Evolutionary conservation across 306 rosid species (phyloP), one percentile per base, ranked within the genome.

Genomic region (Vachellia pachyceras): DNA sequence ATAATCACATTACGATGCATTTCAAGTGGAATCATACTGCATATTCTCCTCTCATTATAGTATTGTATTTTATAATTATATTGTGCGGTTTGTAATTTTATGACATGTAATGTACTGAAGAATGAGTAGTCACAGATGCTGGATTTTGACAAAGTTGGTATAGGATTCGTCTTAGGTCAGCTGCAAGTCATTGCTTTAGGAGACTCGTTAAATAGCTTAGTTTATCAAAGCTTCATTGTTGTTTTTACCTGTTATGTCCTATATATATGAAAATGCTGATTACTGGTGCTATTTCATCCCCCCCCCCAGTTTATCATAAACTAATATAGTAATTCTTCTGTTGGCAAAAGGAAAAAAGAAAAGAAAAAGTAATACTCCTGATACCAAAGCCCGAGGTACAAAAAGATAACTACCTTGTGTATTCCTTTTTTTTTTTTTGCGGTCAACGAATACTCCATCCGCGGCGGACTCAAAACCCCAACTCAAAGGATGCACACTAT

Each of bases 61-160:
- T 6, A 74, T 39, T 36, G 7, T 76, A 73, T 61, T 71, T 29
- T 29, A 29, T 29, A 29, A 29, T 29, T 79, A n/a, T 76, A 55
- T 67, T 70, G 37, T 76, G 86, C 87, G 85, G 90, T 87, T 82
- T 84, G 88, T 77, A 79, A 82, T 71, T 86, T 87, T 83, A 65
- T 69, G 77, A 84, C 75, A 67, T 85, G 86, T 83, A 82, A 72
- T 83, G 77, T 82, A 75, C 84, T 61, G 80, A 66, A 85, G 87
- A 60, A 79, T 72, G 79, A 75, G 73, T 69, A 75, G 73, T 69
- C 72, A 83, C 88, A 80, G 85, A 72, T 79, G 81, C 84, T 77
- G n/a, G 77, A 33, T 33, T 82, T 82, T 83, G 76, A 79, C 86
- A 76, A 69, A 75, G 68, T 84, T 84, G 74, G 73, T 76, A 84